phyloP scores from a whole-genome alignment of 768 basidiomycete genomes.

The Calocybe cyanea region DNA sequence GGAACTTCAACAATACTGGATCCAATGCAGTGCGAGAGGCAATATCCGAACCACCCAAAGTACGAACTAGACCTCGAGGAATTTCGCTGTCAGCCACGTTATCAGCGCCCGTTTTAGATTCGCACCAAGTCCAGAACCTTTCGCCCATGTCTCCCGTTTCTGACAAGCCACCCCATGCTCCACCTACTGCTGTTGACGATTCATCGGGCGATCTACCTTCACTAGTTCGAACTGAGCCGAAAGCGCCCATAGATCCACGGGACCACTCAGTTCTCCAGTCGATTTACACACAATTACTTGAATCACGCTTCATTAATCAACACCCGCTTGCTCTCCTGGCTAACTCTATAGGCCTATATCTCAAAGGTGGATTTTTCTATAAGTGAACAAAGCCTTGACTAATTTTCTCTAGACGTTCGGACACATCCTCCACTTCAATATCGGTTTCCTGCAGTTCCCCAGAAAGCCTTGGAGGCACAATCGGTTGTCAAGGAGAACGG shows the following conservation, averaged over 20 bases:
- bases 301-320: slow-evolving; percentile 63
- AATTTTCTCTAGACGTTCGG: slow-evolving; percentile 46
- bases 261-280: slow-evolving; percentile 63
- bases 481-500: not conserved
- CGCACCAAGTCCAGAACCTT: slow-evolving; percentile 1
- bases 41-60: slow-evolving; percentile 1
- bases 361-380: slow-evolving; percentile 44
- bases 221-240: slow-evolving; percentile 28
- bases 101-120: slow-evolving; percentile 5
- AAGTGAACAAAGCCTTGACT: not conserved
- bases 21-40: slow-evolving; percentile 4
- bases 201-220: too few species aligned
- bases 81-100: slow-evolving; percentile 13
- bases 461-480: slow-evolving; percentile 8
- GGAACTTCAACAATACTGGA: slow-evolving; percentile 17
- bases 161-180: slow-evolving; percentile 3
- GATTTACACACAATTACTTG: slow-evolving; percentile 68
- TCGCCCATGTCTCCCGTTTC: slow-evolving; percentile 1
- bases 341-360: slow-evolving; percentile 55
- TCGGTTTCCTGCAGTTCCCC: slow-evolving; percentile 45
- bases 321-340: slow-evolving; percentile 58
- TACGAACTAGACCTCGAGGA: slow-evolving; percentile 11
- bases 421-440: slow-evolving; percentile 61
- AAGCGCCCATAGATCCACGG: slow-evolving; percentile 51
- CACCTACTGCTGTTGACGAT: slow-evolving; percentile 19